A percentile compares a stretch with the other conserved stretches of the same genome.
phyloP scores from a whole-genome alignment of 495 filamentous ascomycete species.

The Lentithecium fluviatile region DNA sequence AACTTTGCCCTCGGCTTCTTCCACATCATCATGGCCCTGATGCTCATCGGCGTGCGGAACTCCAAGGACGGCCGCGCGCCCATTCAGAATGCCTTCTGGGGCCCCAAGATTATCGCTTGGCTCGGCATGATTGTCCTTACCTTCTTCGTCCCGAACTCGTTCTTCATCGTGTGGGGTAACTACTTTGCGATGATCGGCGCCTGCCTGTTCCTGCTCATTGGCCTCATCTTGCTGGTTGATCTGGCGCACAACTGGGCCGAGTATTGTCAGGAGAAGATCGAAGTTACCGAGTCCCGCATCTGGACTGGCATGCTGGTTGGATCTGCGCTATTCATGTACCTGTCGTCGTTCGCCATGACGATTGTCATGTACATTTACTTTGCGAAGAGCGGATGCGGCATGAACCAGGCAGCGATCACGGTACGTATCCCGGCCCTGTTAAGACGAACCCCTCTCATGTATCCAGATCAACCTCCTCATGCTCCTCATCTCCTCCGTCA shows the following conservation, averaged over 20 bases:
- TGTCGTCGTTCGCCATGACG: constrained; percentile 86
- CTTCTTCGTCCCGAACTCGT: constrained; percentile 91
- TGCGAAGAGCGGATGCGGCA: constrained; percentile 73
- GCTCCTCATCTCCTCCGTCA: constrained; percentile 72
- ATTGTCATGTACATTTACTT: constrained; percentile 98
- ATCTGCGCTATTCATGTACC: constrained; percentile 91
- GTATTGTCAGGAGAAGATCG: constrained; percentile 90
- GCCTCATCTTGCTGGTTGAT: constrained; percentile 89
- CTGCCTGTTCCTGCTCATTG: constrained; percentile 90
- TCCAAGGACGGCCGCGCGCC: constrained; percentile 84
- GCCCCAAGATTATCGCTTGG: constrained; percentile 83
- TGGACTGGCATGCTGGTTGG: constrained; percentile 88
- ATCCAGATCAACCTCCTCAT: constrained; percentile 76
- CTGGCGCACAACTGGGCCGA: constrained; percentile 98
- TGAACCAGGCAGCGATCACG: constrained; percentile 84
- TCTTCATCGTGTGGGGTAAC: constrained; percentile 95
- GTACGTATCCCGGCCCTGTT: constrained; percentile 42
- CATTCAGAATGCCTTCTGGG: constrained; percentile 95
- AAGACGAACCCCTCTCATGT: constrained; percentile 26
- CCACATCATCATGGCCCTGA: constrained; percentile 77
- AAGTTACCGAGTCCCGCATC: constrained; percentile 74
- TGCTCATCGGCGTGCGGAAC: constrained; percentile 81
- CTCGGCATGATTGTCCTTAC: constrained; percentile 79
- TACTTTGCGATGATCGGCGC: constrained; percentile 87
- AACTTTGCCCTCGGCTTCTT: constrained; percentile 96